These are phyloP conservation scores for Ustilaginoidea virens DNA, from an alignment of 2,329 filamentous ascomycete genomes.

Conservation along the genomic window DNA sequence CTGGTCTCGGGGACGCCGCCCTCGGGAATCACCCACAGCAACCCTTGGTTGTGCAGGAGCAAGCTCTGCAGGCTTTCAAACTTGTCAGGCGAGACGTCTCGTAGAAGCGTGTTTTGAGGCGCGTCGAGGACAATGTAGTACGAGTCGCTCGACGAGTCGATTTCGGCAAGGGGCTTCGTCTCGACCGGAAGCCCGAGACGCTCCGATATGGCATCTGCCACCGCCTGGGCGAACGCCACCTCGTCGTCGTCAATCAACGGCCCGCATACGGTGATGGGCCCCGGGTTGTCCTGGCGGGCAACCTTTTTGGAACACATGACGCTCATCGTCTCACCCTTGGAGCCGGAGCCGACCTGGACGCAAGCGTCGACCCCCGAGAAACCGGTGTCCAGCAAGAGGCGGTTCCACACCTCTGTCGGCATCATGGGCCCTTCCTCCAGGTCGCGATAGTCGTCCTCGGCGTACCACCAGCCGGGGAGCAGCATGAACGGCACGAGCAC, in stretches of 20 bases:
- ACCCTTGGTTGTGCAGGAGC: slow-evolving; percentile 3
- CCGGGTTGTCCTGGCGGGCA: background rate
- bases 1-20: slow-evolving; percentile 3
- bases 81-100: slow-evolving; percentile 1
- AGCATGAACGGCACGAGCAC: slow-evolving; percentile 3
- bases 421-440: slow-evolving; percentile 3
- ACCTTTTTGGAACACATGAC: slow-evolving; percentile 3
- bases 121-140: slow-evolving; percentile 4
- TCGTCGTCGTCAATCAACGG: slow-evolving; percentile 2
- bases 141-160: background rate
- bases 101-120: background rate
- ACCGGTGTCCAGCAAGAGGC: slow-evolving; percentile 3
- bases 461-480: slow-evolving; percentile 5
- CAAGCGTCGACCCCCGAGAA: slow-evolving; percentile 5
- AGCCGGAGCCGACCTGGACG: background rate
- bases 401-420: slow-evolving; percentile 1
- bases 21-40: slow-evolving; percentile 6
- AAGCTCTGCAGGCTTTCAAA: slow-evolving; percentile 5
- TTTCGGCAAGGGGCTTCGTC: slow-evolving; percentile 1
- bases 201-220: slow-evolving; percentile 1
- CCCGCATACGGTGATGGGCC: slow-evolving; percentile 2
- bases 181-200: background rate
- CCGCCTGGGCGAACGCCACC: slow-evolving; percentile 1
- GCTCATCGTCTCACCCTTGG: background rate
- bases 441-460: slow-evolving; percentile 4